These are phyloP conservation scores for Chamaecyparis obtusa DNA, from an alignment of 75 land plant species.

Conservation along the genomic window DNA sequence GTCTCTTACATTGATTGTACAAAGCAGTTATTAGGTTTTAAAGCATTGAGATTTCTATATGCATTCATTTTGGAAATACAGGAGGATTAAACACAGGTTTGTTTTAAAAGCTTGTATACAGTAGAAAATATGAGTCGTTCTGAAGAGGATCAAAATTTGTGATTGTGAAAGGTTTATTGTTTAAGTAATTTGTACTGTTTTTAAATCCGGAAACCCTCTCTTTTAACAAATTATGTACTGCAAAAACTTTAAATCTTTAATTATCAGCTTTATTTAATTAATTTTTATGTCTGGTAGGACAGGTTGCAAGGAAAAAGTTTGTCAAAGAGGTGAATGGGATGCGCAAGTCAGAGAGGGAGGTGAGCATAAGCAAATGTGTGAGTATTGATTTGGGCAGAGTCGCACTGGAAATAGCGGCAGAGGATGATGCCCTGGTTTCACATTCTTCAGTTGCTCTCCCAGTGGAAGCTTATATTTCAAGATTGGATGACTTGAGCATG, in stretches of 20 bases:
- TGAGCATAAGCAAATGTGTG: conserved; percentile 41
- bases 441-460: conserved; percentile 81
- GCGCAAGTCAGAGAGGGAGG: conserved; percentile 29
- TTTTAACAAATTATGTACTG: neutral
- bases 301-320: conserved; percentile 67
- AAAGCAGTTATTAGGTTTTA: too few relatives aligned
- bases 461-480: conserved; percentile 59
- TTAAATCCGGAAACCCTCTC: neutral
- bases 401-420: conserved; percentile 71
- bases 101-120: neutral
- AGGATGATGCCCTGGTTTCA: conserved; percentile 78
- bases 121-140: neutral
- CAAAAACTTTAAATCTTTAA: neutral
- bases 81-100: neutral
- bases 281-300: conserved; percentile 1
- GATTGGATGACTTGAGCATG: conserved; percentile 62
- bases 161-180: neutral
- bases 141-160: neutral
- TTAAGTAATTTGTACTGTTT: neutral
- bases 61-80: neutral
- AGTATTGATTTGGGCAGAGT: conserved; percentile 58
- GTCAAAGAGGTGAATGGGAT: conserved; percentile 33
- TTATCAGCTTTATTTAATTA: neutral
- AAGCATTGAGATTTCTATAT: neutral
- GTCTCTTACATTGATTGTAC: neutral